These are phyloP conservation scores for Naganishia onofrii DNA, from an alignment of 768 basidiomycete genomes.

Conservation along the genomic window DNA sequence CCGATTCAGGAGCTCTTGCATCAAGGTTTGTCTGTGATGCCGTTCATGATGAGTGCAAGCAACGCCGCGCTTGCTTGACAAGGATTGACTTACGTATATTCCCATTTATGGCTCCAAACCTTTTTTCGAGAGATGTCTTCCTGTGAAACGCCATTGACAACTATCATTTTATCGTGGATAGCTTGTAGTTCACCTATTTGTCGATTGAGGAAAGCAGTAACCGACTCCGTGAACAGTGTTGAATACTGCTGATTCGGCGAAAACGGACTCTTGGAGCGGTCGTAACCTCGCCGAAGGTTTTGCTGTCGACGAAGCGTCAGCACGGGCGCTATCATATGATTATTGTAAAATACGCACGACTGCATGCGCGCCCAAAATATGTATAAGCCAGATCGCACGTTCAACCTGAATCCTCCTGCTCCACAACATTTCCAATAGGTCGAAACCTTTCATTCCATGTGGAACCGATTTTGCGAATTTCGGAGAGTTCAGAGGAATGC, in stretches of 20 bases:
- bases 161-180: background rate
- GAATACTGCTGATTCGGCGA: slow-evolving; percentile 78
- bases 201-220: slow-evolving; percentile 78
- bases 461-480: slow-evolving; percentile 57
- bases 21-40: background rate
- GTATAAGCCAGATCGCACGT: slow-evolving; percentile 81
- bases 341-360: slow-evolving; percentile 14
- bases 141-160: background rate
- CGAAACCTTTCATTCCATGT: slow-evolving; percentile 79
- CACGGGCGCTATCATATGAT: background rate
- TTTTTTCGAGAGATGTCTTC: slow-evolving; percentile 6
- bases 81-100: slow-evolving; percentile 23
- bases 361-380: slow-evolving; percentile 83
- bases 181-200: slow-evolving; percentile 75
- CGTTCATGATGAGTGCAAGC: background rate
- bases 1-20: background rate
- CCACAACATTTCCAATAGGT: slow-evolving; percentile 75
- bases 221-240: slow-evolving; percentile 76
- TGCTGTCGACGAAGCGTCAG: background rate
- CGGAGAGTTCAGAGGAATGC: slow-evolving; percentile 14
- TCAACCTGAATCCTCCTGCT: slow-evolving; percentile 72
- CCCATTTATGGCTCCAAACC: slow-evolving; percentile 19
- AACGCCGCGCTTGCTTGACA: no score
- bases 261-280: slow-evolving; percentile 71
- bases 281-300: slow-evolving; percentile 58